These are phyloP conservation scores for Fomitopsis schrenkii DNA, from an alignment of 1,284 basidiomycete genomes.

Conservation along the genomic window DNA sequence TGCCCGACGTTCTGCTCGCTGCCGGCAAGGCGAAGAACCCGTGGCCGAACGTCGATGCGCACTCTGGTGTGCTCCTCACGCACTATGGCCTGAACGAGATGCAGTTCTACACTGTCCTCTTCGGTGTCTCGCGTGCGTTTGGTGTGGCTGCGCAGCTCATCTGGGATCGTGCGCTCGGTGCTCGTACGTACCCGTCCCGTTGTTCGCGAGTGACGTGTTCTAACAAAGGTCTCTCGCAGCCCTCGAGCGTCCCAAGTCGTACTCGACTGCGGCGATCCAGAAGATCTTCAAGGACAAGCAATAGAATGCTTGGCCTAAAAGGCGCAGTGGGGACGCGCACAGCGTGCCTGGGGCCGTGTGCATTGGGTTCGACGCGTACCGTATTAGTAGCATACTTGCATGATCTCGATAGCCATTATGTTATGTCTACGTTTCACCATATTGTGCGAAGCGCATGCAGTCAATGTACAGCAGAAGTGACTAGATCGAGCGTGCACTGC, in stretches of 20 bases:
- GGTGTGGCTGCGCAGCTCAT: slow-evolving; percentile 88
- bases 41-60: slow-evolving; percentile 95
- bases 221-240: slow-evolving; percentile 36
- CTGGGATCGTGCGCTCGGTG: slow-evolving; percentile 95
- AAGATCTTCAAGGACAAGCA: slow-evolving; percentile 65
- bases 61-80: slow-evolving; percentile 92
- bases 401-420: neutral
- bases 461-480: no score
- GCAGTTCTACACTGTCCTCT: slow-evolving; percentile 95
- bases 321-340: neutral
- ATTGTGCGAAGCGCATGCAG: no score
- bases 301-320: slow-evolving; percentile 12
- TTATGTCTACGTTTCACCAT: neutral
- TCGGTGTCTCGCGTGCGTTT: slow-evolving; percentile 93
- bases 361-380: neutral
- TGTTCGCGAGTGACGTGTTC: neutral
- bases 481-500: no score
- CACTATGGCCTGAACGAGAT: slow-evolving; percentile 88
- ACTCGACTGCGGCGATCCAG: slow-evolving; percentile 72
- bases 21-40: slow-evolving; percentile 94
- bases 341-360: neutral
- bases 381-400: neutral
- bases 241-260: slow-evolving; percentile 85
- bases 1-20: slow-evolving; percentile 90
- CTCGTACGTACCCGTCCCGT: slow-evolving; percentile 51